Conservation (phyloP, 1,284 basidiomycete genomes). For the Heterobasidion irregulare region DNA sequence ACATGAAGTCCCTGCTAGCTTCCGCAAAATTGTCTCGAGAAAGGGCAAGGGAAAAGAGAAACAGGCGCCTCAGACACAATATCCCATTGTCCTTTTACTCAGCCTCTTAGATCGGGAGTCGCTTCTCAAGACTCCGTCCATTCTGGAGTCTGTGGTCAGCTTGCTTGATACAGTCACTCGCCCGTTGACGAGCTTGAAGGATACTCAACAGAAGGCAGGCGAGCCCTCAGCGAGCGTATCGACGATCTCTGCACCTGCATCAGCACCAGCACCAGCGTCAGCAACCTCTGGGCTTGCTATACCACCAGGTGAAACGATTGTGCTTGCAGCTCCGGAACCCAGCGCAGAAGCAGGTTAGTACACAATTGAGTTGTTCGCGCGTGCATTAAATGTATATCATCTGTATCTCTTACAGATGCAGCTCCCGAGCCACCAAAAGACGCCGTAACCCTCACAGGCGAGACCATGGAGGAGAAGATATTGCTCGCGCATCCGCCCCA, state of each 20-base stretch:
- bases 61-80: conserved; percentile 72
- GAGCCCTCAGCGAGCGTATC: not conserved
- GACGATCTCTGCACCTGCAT: conserved; percentile 4
- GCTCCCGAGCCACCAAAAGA: conserved; percentile 11
- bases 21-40: conserved; percentile 60
- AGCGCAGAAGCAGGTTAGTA: not conserved
- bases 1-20: conserved; percentile 76
- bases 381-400: not conserved
- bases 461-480: conserved; percentile 50
- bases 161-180: conserved; percentile 83
- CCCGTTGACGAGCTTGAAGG: conserved; percentile 62
- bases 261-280: conserved; percentile 9
- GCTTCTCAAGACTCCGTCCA: conserved; percentile 77
- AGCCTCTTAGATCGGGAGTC: conserved; percentile 80
- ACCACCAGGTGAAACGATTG: not conserved
- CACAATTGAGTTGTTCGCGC: not conserved
- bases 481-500: conserved; percentile 69
- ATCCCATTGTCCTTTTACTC: conserved; percentile 84
- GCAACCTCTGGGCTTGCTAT: not conserved
- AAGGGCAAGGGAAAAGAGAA: conserved; percentile 95
- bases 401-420: not conserved
- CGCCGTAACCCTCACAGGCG: conserved; percentile 17
- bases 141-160: conserved; percentile 87
- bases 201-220: conserved; percentile 29
- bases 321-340: not conserved